Conservation (phyloP, 768 basidiomycete genomes). For the Tricholoma terreum region DNA sequence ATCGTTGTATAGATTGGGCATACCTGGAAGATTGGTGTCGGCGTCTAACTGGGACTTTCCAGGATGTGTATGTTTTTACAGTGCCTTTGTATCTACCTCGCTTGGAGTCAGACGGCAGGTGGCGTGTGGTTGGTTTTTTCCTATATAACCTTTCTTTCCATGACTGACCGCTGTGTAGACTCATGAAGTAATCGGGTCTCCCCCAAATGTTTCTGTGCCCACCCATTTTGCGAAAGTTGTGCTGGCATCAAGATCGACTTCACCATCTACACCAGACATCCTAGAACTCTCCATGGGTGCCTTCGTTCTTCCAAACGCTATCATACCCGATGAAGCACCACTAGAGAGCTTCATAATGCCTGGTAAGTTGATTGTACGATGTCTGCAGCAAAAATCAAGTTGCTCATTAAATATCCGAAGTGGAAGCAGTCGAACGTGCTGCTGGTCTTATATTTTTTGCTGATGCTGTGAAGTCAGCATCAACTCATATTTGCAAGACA, state of each 20-base stretch:
- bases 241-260: constrained; percentile 69
- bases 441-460: constrained; percentile 89
- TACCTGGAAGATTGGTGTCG: constrained; percentile 96
- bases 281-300: constrained; percentile 85
- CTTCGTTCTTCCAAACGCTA: constrained; percentile 94
- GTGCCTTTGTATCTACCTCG: constrained; percentile 94
- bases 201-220: constrained; percentile 88
- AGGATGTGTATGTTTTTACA: constrained; percentile 97
- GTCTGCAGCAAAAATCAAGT: not conserved
- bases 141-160: not conserved
- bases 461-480: constrained; percentile 64
- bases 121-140: constrained; percentile 77
- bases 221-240: constrained; percentile 99
- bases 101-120: constrained; percentile 86
- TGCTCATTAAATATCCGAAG: constrained; percentile 36
- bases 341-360: constrained; percentile 81
- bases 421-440: constrained; percentile 89
- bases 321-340: constrained; percentile 81
- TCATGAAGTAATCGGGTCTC: constrained; percentile 92
- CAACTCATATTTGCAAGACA: constrained; percentile 86
- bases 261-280: constrained; percentile 65
- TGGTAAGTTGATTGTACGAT: constrained; percentile 41
- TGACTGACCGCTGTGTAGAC: constrained; percentile 42
- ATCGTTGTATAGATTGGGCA: constrained; percentile 74
- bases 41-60: constrained; percentile 77